Evolutionary conservation across 2,329 filamentous ascomycete species (phyloP).

Genomic region (Talaromyces sp.): DNA sequence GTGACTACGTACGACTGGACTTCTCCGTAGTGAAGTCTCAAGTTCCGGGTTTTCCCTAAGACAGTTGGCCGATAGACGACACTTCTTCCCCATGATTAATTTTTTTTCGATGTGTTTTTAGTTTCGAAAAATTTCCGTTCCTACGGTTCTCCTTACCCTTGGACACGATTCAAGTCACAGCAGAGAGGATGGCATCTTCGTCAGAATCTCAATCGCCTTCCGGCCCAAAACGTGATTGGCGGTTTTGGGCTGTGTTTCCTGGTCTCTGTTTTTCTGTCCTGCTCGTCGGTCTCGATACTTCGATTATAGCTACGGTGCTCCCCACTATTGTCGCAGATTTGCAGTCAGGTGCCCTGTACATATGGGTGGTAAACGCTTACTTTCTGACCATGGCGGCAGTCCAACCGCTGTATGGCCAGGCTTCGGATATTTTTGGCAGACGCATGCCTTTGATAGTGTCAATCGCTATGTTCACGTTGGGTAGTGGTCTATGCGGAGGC

Average conservation of each 20-base stretch:
- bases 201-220: neutral
- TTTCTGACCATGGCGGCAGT: neutral
- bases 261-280: neutral
- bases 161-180: neutral
- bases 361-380: neutral
- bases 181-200: neutral
- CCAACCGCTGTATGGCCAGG: neutral
- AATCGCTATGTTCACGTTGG: constrained; percentile 52
- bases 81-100: neutral
- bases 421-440: neutral
- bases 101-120: neutral
- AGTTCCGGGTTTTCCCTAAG: neutral
- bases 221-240: neutral
- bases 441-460: constrained; percentile 42
- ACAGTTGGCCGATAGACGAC: neutral
- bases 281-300: neutral
- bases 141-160: neutral
- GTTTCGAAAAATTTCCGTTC: neutral
- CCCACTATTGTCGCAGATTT: neutral
- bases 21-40: neutral
- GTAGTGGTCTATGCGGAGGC: constrained; percentile 51
- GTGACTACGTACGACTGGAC: neutral
- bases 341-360: neutral
- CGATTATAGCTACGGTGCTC: neutral
- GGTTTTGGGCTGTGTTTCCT: neutral